Conservation (phyloP, 2,329 filamentous ascomycete species). For the Corynespora cassiicola region DNA sequence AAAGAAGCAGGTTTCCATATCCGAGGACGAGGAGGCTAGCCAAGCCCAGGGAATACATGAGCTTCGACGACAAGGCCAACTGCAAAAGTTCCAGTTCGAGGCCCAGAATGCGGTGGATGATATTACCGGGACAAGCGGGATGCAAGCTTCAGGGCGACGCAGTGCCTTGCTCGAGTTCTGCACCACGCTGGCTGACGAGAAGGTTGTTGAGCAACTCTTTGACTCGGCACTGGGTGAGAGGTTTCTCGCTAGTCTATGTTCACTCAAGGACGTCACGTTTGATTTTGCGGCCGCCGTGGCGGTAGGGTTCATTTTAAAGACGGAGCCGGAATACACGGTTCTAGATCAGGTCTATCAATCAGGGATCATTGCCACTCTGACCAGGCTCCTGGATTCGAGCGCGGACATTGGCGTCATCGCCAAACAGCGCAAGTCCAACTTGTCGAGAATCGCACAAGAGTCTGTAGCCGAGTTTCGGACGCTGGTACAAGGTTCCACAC, state of each 20-base stretch:
- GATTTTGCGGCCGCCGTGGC: slow-evolving; percentile 70
- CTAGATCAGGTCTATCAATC: slow-evolving; percentile 64
- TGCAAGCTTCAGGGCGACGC: slow-evolving; percentile 55
- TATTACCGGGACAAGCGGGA: slow-evolving; percentile 54
- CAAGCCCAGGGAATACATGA: slow-evolving; percentile 67
- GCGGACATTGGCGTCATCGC: slow-evolving; percentile 67
- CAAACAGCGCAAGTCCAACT: slow-evolving; percentile 70
- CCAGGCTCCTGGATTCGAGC: slow-evolving; percentile 59
- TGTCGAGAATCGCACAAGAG: slow-evolving; percentile 69
- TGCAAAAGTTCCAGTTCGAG: slow-evolving; percentile 62
- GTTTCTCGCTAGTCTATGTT: slow-evolving; percentile 67
- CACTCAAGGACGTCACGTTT: slow-evolving; percentile 49
- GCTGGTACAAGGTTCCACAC: slow-evolving; percentile 57
- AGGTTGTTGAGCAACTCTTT: slow-evolving; percentile 73
- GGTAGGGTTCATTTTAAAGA: slow-evolving; percentile 67
- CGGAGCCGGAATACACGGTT: slow-evolving; percentile 66
- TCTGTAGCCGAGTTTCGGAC: slow-evolving; percentile 63
- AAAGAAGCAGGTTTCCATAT: slow-evolving; percentile 30
- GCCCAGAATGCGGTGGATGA: slow-evolving; percentile 65
- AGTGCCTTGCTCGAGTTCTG: slow-evolving; percentile 64
- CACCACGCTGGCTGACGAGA: slow-evolving; percentile 62
- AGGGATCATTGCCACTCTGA: slow-evolving; percentile 62
- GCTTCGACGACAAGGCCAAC: slow-evolving; percentile 64
- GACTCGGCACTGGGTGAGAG: slow-evolving; percentile 75
- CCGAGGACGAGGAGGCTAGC: slow-evolving; percentile 53